Conservation (phyloP, 2,329 filamentous ascomycete species). For the Hansfordia pulvinata region DNA sequence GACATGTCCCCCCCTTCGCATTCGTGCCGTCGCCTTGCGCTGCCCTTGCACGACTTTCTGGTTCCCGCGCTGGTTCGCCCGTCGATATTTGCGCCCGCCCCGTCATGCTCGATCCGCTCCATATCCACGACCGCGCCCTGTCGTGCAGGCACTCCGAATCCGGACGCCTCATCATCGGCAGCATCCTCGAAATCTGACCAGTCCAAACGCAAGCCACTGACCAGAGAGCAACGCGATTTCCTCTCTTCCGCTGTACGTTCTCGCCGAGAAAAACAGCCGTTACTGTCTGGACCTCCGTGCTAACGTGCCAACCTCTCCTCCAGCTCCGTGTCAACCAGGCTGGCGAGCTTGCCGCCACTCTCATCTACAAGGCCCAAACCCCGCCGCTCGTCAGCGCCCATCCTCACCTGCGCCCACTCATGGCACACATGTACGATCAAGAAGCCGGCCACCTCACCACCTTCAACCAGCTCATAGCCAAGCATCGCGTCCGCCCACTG, state of each 20-base stretch:
- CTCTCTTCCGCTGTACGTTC: slow-evolving; percentile 55
- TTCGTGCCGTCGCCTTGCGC: no score
- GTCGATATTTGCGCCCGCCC: no score
- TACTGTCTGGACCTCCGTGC: no score
- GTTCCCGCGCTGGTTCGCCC: no score
- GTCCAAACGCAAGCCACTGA: slow-evolving; percentile 44
- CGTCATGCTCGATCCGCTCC: no score
- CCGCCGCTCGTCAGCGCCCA: slow-evolving; percentile 67
- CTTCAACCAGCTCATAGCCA: slow-evolving; percentile 72
- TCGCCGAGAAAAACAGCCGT: no score
- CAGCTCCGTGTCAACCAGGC: slow-evolving; percentile 92
- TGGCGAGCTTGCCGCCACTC: slow-evolving; percentile 87
- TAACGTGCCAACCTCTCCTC: slow-evolving; percentile 4
- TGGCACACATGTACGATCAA: slow-evolving; percentile 98
- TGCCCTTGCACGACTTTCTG: no score
- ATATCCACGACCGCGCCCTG: no score
- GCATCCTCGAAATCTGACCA: slow-evolving; percentile 17
- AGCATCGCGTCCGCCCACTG: slow-evolving; percentile 87
- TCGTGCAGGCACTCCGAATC: no score
- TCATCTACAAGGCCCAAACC: slow-evolving; percentile 86
- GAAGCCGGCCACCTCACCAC: slow-evolving; percentile 76
- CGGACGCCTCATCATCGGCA: no score
- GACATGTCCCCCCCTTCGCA: no score
- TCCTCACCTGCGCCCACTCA: slow-evolving; percentile 77
- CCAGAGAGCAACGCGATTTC: slow-evolving; percentile 56